Evolutionary conservation across 352 stramenopile genomes (phyloP).

Genomic region (Globisporangium radiosum): DNA sequence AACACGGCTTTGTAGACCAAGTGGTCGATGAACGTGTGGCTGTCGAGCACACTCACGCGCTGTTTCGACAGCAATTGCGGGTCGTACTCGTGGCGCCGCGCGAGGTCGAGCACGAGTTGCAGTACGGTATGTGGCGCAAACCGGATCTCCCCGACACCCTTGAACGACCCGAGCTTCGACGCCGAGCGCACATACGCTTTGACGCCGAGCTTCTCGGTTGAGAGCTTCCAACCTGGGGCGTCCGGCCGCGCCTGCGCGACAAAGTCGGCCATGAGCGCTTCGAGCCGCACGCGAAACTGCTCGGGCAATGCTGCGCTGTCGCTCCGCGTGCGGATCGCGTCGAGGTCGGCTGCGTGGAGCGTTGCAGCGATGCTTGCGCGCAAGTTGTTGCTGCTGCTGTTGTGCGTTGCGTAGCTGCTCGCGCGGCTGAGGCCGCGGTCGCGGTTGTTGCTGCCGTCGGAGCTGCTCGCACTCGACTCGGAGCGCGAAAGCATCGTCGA

Average conservation of each 20-base stretch:
- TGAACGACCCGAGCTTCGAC: conserved; percentile 39
- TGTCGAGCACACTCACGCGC: conserved; percentile 50
- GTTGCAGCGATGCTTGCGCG: conserved; percentile 11
- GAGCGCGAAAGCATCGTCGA: conserved; percentile 7
- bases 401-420: neutral
- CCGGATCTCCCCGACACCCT: conserved; percentile 49
- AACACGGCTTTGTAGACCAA: conserved; percentile 66
- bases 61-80: conserved; percentile 44
- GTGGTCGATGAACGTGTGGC: conserved; percentile 71
- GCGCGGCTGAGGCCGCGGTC: neutral
- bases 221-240: conserved; percentile 52
- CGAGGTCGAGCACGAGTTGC: conserved; percentile 48
- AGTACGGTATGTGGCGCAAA: conserved; percentile 48
- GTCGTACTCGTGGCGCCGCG: conserved; percentile 39
- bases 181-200: conserved; percentile 45
- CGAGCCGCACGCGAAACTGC: conserved; percentile 33
- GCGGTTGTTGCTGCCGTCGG: conserved; percentile 1
- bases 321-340: conserved; percentile 7
- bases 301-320: conserved; percentile 25
- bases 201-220: conserved; percentile 46
- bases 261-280: conserved; percentile 57
- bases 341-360: conserved; percentile 10
- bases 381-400: conserved; percentile 2
- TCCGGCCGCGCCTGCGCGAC: conserved; percentile 40
- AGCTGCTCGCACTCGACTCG: conserved; percentile 1